Evolutionary conservation across 1,284 basidiomycete genomes (phyloP).

Genomic region (Macrocybe sp.): DNA sequence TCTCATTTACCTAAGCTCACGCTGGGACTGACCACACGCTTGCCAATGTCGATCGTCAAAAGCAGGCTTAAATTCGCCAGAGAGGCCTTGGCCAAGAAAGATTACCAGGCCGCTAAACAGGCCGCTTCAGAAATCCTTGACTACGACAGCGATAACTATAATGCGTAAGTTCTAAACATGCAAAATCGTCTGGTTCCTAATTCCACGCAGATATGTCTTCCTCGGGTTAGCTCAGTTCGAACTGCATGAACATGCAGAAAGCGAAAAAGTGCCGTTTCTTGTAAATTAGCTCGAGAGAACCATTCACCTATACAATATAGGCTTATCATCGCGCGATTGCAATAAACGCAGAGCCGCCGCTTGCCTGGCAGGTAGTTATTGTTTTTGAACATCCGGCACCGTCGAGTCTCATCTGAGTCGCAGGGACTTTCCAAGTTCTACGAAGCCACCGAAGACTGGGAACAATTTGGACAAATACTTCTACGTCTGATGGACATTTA

Average conservation of each 20-base stretch:
- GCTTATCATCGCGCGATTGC: conserved; percentile 71
- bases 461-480: conserved; percentile 52
- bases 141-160: conserved; percentile 74
- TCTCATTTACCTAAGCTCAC: too few relatives aligned
- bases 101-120: conserved; percentile 67
- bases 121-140: conserved; percentile 62
- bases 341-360: conserved; percentile 55
- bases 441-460: conserved; percentile 58
- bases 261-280: conserved; percentile 65
- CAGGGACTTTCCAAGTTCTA: conserved; percentile 77
- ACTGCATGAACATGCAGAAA: conserved; percentile 61
- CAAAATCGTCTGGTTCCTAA: conserved; percentile 2
- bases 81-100: conserved; percentile 71
- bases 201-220: conserved; percentile 66
- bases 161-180: conserved; percentile 54
- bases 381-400: background rate
- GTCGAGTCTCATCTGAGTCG: background rate
- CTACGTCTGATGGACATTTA: conserved; percentile 49
- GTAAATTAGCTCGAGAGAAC: background rate
- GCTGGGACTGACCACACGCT: background rate
- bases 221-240: conserved; percentile 75
- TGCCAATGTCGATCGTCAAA: conserved; percentile 48
- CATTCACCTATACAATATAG: conserved; percentile 34
- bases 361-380: conserved; percentile 70
- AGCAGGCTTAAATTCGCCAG: conserved; percentile 79